Base-by-base conservation (phyloP, 768 basidiomycete genomes). In the Boletus rufocinnamomeus region DNA sequence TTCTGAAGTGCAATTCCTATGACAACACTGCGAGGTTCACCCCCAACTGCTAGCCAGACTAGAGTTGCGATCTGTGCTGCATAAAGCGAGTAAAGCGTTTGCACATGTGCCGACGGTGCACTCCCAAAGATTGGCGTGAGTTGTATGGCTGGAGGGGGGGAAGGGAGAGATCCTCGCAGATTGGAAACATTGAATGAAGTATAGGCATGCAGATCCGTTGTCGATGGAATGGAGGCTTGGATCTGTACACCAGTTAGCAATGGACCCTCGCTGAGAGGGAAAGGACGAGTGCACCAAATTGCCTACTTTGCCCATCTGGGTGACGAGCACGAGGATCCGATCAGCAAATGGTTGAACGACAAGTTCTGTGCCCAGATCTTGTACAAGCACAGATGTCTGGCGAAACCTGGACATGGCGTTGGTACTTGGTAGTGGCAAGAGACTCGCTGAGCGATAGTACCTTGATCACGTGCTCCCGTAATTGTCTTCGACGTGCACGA, bases 241-340 rank as follows among this genome's bases (percentile, higher is more conserved):
- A 94, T 89, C 93, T 95, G 4, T 21, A 9, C 23, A 35, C 49
- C 19, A 34, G 57, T 70, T 45, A 66, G 48, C 9, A 54, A 13
- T 58, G 21, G 8, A 34, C 40, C 41, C 7, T 38, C 37, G n/a
- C n/a, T n/a, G 48, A 21, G n/a, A 34, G 25, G 41, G 32, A 40
- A 27, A 34, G 52, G 56, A 57, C 19, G 52, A 19, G 43, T 75
- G 72, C 69, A 96, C 94, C 76, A 98, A 70, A 68, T 81, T 86
- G 56, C 95, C 95, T 14, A 96, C 88, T 82, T 94, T 95, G 40
- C 91, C 91, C 60, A 93, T 71, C 72, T 98, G 95, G 1, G 93
- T 95, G 53, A 98, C 80, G 25, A 97, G 78, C n/a, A 97, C 86
- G 21, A 98, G 77, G 14, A 85, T 77, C 27, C 93, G 82, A 74